phyloP scores from a whole-genome alignment of 2,329 filamentous ascomycete species.

The Diplodia corticola region DNA sequence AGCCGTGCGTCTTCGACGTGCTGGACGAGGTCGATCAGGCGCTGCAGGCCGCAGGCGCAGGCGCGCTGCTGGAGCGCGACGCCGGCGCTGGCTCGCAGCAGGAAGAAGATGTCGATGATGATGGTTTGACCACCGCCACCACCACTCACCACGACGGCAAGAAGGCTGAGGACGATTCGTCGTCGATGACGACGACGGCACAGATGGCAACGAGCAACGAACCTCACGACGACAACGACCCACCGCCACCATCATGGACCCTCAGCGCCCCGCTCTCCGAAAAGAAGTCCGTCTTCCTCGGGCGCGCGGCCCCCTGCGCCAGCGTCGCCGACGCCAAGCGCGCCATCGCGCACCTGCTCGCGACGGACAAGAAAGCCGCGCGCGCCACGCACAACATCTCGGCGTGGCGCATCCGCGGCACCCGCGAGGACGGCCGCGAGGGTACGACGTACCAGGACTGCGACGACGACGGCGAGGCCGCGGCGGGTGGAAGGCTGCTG shows the following conservation, averaged over 20 bases:
- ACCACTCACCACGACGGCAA: conserved; percentile 10
- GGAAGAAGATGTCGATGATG: conserved; percentile 27
- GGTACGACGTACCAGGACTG: conserved; percentile 76
- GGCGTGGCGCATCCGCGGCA: conserved; percentile 83
- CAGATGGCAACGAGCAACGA: too few relatives aligned
- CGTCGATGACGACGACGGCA: conserved; percentile 21
- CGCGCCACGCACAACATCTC: conserved; percentile 92
- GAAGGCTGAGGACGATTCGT: background rate
- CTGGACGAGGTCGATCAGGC: conserved; percentile 73
- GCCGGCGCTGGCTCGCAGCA: conserved; percentile 22
- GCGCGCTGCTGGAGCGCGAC: conserved; percentile 54
- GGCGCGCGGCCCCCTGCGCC: conserved; percentile 68
- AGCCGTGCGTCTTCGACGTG: conserved; percentile 88
- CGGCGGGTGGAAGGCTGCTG: conserved; percentile 80
- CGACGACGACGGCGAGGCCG: conserved; percentile 94
- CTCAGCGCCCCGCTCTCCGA: conserved; percentile 73
- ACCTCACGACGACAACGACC: conserved; percentile 24
- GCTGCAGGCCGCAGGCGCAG: too few relatives aligned
- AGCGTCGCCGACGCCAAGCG: conserved; percentile 69
- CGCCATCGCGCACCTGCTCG: conserved; percentile 73
- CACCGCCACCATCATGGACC: conserved; percentile 63
- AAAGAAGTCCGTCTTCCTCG: conserved; percentile 86
- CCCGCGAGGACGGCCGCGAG: conserved; percentile 52
- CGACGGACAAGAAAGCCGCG: conserved; percentile 81
- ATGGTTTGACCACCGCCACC: conserved; percentile 24